phyloP scores from a whole-genome alignment of 192 early-diverging fungal species.

The Cetraspora pellucida region DNA sequence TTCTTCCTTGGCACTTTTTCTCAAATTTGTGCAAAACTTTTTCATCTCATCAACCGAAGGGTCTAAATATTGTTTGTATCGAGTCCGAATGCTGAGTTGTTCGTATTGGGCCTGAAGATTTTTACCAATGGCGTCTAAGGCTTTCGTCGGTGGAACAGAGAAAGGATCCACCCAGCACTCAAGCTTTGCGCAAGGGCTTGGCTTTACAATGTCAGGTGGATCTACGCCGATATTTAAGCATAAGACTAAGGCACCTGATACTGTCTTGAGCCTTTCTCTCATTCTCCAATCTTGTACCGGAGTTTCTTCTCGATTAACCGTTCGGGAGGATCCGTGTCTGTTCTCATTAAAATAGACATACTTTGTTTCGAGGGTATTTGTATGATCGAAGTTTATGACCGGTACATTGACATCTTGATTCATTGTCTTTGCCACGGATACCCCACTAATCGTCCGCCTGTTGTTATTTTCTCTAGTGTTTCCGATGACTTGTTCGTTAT shows the following conservation, averaged over 20 bases:
- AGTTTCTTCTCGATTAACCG: conserved; percentile 41
- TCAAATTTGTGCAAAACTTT: conserved; percentile 79
- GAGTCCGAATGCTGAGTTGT: conserved; percentile 80
- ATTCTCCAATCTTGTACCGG: conserved; percentile 59
- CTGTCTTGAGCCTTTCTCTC: conserved; percentile 73
- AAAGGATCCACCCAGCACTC: conserved; percentile 97
- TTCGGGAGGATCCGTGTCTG: conserved; percentile 51
- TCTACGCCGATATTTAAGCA: conserved; percentile 96
- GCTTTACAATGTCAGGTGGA: conserved; percentile 91
- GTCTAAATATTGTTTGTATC: conserved; percentile 83
- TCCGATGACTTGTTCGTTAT: background rate
- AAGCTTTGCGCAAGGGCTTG: conserved; percentile 83
- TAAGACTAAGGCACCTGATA: conserved; percentile 82
- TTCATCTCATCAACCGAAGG: conserved; percentile 93
- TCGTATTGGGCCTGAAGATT: conserved; percentile 94
- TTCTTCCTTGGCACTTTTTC: conserved; percentile 88
- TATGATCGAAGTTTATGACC: background rate
- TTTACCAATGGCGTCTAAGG: conserved; percentile 85
- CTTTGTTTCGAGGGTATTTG: background rate
- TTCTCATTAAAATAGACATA: conserved; percentile 62
- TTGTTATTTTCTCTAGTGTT: background rate
- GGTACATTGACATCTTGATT: background rate
- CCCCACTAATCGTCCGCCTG: background rate
- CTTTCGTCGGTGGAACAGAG: conserved; percentile 72
- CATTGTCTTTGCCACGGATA: conserved; percentile 1